Conservation (phyloP, 129 eudicot species). For the Erigeron canadensis region DNA sequence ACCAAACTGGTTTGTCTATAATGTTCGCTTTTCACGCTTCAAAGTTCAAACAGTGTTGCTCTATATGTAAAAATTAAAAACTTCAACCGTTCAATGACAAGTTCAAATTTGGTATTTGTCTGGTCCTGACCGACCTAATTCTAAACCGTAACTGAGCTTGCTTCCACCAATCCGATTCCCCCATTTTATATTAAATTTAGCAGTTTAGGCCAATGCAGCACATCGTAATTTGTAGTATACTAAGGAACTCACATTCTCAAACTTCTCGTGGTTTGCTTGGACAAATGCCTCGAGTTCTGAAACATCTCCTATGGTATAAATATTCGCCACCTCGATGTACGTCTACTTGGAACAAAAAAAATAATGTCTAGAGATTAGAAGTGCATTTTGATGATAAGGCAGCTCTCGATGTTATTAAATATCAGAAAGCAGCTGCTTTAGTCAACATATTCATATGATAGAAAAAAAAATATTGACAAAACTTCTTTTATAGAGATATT, state of each 20-base stretch:
- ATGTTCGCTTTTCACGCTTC: neutral
- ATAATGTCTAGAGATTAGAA: neutral
- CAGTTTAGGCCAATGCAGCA: neutral
- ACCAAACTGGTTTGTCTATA: too few species aligned
- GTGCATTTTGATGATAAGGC: constrained; percentile 10
- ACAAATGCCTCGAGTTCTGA: constrained; percentile 66
- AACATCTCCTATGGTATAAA: constrained; percentile 71
- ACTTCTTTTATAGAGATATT: neutral
- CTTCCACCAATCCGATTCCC: neutral
- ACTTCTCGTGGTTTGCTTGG: constrained; percentile 62
- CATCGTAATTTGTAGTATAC: constrained; percentile 7
- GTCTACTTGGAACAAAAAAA: constrained; percentile 49
- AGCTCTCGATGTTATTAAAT: constrained; percentile 16
- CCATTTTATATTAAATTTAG: neutral
- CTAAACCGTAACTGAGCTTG: neutral
- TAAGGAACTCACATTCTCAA: constrained; percentile 66
- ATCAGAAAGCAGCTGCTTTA: neutral
- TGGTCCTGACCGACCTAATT: neutral
- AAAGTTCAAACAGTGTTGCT: neutral
- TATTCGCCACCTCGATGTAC: constrained; percentile 70
- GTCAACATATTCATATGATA: too few species aligned
- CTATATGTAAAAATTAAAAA: neutral
- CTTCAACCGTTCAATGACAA: neutral
- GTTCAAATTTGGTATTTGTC: neutral
- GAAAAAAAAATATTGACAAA: too few species aligned